Conservation (phyloP, 495 filamentous ascomycete genomes). For the Coniosporium apollinis region DNA sequence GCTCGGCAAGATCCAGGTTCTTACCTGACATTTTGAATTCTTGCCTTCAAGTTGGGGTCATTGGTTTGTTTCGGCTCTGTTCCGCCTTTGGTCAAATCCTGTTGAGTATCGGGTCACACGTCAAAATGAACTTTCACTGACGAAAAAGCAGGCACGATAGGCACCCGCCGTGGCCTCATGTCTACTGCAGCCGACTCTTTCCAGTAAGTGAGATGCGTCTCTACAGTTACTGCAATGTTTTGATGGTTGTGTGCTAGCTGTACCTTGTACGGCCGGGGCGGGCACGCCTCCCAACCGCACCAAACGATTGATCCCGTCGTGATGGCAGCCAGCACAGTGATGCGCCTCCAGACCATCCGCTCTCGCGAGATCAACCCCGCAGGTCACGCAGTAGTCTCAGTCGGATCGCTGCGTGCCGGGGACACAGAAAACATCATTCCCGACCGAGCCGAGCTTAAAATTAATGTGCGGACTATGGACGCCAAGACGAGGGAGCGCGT, state of each 20-base stretch:
- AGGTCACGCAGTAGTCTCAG: constrained; percentile 38
- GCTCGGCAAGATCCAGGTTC: too few species aligned
- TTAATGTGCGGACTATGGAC: constrained; percentile 31
- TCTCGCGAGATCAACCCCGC: constrained; percentile 33
- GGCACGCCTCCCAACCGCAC: constrained; percentile 36
- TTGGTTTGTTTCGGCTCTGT: too few species aligned
- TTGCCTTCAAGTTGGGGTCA: too few species aligned
- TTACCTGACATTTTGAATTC: too few species aligned
- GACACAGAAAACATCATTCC: constrained; percentile 38
- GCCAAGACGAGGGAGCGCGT: constrained; percentile 26
- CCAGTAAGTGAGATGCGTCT: too few species aligned
- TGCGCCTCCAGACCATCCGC: constrained; percentile 39
- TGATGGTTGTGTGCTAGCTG: too few species aligned
- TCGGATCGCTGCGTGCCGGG: constrained; percentile 34
- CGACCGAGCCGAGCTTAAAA: constrained; percentile 29
- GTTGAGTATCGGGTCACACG: too few species aligned
- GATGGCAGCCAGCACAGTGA: constrained; percentile 33
- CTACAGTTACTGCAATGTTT: background rate
- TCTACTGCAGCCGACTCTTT: constrained; percentile 15
- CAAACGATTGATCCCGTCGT: constrained; percentile 37
- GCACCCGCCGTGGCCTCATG: constrained; percentile 15
- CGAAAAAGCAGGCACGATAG: constrained; percentile 14
- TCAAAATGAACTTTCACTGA: too few species aligned
- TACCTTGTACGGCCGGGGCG: constrained; percentile 31
- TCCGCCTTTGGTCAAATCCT: too few species aligned